These are phyloP conservation scores for Grifola frondosa DNA, from an alignment of 1,284 basidiomycete genomes.

Conservation along the genomic window DNA sequence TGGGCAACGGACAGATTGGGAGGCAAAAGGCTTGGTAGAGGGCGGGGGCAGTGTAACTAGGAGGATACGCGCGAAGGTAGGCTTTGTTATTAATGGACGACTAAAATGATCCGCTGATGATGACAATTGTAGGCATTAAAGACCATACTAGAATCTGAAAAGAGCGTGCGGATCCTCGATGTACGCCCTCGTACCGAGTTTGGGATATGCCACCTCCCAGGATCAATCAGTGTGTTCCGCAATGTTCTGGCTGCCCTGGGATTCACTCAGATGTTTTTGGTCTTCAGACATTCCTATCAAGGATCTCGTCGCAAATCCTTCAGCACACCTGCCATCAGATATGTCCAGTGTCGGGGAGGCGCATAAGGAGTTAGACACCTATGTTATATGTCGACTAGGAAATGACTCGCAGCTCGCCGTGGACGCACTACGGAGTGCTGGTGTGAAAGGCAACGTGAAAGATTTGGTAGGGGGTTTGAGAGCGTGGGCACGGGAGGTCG, in stretches of 20 bases:
- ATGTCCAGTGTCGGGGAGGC: not conserved
- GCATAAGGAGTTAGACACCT: conserved; percentile 27
- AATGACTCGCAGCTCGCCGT: conserved; percentile 94
- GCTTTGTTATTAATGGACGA: too few species aligned
- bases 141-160: conserved; percentile 33
- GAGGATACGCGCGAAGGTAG: conserved; percentile 49
- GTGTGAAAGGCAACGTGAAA: conserved; percentile 41
- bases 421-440: conserved; percentile 56
- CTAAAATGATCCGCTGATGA: too few species aligned
- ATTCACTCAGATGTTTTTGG: too few species aligned
- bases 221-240: conserved; percentile 66
- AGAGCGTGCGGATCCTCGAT: conserved; percentile 64
- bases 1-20: conserved; percentile 63
- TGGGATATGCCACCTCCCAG: conserved; percentile 81
- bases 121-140: conserved; percentile 41
- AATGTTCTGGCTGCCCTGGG: not conserved
- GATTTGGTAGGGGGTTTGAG: conserved; percentile 80
- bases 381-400: conserved; percentile 83
- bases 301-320: conserved; percentile 59
- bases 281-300: conserved; percentile 66
- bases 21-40: conserved; percentile 45
- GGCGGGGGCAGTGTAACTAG: too few species aligned
- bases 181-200: conserved; percentile 84
- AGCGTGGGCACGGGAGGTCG: conserved; percentile 75
- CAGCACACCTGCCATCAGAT: conserved; percentile 34